These are phyloP conservation scores for Suillus tomentosus DNA, from an alignment of 768 basidiomycete genomes.

Conservation along the genomic window DNA sequence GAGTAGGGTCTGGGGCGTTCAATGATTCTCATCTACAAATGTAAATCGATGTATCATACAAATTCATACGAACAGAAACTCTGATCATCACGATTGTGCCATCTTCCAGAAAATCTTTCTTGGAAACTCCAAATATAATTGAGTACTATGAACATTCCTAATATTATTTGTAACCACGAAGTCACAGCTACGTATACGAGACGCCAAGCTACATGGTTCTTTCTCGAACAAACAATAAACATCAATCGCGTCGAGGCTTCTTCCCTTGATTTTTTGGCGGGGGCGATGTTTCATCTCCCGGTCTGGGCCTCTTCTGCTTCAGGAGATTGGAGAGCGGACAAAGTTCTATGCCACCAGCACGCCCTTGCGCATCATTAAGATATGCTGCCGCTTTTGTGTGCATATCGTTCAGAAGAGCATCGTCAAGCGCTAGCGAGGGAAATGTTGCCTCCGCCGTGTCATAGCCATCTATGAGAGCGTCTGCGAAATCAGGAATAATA, in stretches of 20 bases:
- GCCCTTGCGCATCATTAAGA: neutral
- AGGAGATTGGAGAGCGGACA: neutral
- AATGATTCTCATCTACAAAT: no score
- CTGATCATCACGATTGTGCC: no score
- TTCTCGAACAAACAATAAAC: neutral
- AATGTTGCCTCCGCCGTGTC: neutral
- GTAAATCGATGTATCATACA: no score
- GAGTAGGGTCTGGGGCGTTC: no score
- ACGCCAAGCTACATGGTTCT: neutral
- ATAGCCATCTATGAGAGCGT: neutral
- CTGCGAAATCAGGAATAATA: no score
- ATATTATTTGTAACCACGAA: no score
- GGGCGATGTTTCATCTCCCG: neutral
- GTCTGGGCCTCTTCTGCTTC: neutral
- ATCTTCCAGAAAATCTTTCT: neutral
- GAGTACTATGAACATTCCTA: neutral
- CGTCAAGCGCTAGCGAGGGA: neutral
- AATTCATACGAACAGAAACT: neutral
- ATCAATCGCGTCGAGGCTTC: neutral
- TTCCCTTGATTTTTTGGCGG: neutral
- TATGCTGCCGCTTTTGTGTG: neutral
- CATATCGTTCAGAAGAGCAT: neutral
- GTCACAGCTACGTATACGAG: neutral
- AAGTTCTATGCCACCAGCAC: neutral
- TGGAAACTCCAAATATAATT: neutral